Evolutionary conservation across 164 flowering plant genomes (phyloP), one percentile per base, ranked within the genome.

Genomic region (Magnolia sinica): DNA sequence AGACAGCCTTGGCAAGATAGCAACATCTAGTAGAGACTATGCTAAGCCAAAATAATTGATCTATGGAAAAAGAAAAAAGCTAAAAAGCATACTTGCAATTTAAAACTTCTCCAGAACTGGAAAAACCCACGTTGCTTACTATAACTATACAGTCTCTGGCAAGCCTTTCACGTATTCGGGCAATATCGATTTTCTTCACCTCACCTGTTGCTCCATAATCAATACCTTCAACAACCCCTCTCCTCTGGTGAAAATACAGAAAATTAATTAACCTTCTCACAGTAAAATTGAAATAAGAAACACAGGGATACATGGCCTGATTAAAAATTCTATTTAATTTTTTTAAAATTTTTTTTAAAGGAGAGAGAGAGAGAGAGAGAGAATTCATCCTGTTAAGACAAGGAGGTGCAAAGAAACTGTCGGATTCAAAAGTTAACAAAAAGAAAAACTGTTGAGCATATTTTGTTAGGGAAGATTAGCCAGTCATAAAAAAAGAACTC

Each of bases 101-200:
- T 76, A 96, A 78, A 65, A 91, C 97, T 90, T 94, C 98, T 77
- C 99, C 99, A 78, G 98, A 90, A 84, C 99, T 96, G 78, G 99
- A 94, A 84, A 84, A 88, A 24, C 97, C 97, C 75, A 96, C 84
- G 82, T 94, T 94, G 86, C 91, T 91, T 79, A 91, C 73, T 50
- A 92, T 76, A 23, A 93, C 98, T 23, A 96, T 87, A 80, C 87
- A 91, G 73, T 89, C 92, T 79, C 81, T 87, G 86, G 91, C 92
- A 74, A 94, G 99, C 84, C 96, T 94, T 79, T 92, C 93, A 23
- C 92, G 87, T 77, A 96, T 92, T 64, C 91, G 93, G 84, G 86
- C 27, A 80, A 89, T 93, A 84, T 96, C 97, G 20, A 96, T 86
- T 82, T 91, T 94, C 91, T 96, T 94, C 14, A 96, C 98, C 85